Evolutionary conservation across 2,329 filamentous ascomycete species (phyloP).

Genomic region (Hypoxylon sp.): DNA sequence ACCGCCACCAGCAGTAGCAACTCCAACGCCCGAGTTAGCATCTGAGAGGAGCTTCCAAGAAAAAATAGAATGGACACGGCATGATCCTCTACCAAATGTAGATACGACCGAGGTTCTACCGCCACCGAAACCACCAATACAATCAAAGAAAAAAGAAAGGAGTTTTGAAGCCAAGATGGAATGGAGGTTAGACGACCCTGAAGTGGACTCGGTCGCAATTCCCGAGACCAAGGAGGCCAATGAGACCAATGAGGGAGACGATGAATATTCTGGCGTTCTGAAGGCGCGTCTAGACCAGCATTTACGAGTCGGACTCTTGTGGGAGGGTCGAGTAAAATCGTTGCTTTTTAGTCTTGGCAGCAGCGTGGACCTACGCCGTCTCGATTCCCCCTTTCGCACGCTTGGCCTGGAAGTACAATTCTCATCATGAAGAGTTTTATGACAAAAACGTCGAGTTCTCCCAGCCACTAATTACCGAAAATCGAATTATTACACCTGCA

Average conservation of each 20-base stretch:
- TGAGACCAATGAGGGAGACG: slow-evolving; percentile 52
- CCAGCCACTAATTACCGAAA: no score
- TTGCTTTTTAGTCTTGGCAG: slow-evolving; percentile 91
- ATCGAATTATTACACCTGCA: no score
- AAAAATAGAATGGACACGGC: slow-evolving; percentile 60
- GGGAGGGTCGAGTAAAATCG: slow-evolving; percentile 94
- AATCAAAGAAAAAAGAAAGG: slow-evolving; percentile 48
- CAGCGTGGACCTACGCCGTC: slow-evolving; percentile 78
- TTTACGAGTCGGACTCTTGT: slow-evolving; percentile 83
- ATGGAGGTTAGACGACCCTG: slow-evolving; percentile 55
- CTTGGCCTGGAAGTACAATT: slow-evolving; percentile 84
- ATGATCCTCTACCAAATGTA: slow-evolving; percentile 45
- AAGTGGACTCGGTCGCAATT: no score
- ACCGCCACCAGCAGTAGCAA: slow-evolving; percentile 25
- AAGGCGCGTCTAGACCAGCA: slow-evolving; percentile 92
- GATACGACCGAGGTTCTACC: slow-evolving; percentile 23
- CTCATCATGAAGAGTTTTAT: slow-evolving; percentile 67
- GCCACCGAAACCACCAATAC: slow-evolving; percentile 11
- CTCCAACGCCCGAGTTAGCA: no score
- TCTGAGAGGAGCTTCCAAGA: slow-evolving; percentile 59
- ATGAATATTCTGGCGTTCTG: slow-evolving; percentile 83
- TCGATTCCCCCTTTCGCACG: slow-evolving; percentile 79
- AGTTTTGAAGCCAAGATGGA: slow-evolving; percentile 65
- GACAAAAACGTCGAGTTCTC: slow-evolving; percentile 1
- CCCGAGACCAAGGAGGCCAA: slow-evolving; percentile 6